phyloP scores from a whole-genome alignment of 768 basidiomycete genomes.

The Kwoniella newhampshirensis region DNA sequence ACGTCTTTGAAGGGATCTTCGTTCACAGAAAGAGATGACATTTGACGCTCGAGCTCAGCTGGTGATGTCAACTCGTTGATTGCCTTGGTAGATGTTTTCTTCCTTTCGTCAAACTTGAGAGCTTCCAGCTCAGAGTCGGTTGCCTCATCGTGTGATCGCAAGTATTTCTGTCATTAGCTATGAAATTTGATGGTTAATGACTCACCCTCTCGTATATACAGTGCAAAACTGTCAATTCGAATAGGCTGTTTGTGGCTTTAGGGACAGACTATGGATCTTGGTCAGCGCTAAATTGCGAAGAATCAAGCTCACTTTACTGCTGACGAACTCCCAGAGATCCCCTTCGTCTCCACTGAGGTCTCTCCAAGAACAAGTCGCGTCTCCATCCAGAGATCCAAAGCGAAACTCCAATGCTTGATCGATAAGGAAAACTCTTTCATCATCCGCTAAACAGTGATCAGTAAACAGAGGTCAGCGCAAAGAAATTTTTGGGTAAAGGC shows the following conservation, averaged over 20 bases:
- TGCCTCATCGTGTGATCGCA: conserved; percentile 66
- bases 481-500: conserved; percentile 53
- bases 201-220: conserved; percentile 80
- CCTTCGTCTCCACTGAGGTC: conserved; percentile 84
- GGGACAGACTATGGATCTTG: conserved; percentile 59
- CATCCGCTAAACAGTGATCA: conserved; percentile 85
- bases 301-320: conserved; percentile 46
- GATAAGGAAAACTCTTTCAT: conserved; percentile 88
- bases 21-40: conserved; percentile 13
- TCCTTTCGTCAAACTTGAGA: conserved; percentile 62
- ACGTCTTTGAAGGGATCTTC: conserved; percentile 52
- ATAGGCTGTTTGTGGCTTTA: conserved; percentile 75
- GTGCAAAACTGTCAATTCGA: conserved; percentile 90
- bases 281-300: conserved; percentile 8
- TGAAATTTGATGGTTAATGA: neutral
- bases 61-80: neutral
- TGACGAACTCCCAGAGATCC: conserved; percentile 88
- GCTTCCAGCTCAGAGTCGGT: conserved; percentile 69
- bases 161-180: conserved; percentile 66
- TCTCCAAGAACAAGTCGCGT: conserved; percentile 84
- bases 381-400: conserved; percentile 65
- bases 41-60: conserved; percentile 15
- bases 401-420: conserved; percentile 86
- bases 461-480: conserved; percentile 38
- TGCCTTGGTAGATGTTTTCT: neutral